Evolutionary conservation across 208 protist genomes (phyloP).

Genomic region (Crithidia fasciculata): DNA sequence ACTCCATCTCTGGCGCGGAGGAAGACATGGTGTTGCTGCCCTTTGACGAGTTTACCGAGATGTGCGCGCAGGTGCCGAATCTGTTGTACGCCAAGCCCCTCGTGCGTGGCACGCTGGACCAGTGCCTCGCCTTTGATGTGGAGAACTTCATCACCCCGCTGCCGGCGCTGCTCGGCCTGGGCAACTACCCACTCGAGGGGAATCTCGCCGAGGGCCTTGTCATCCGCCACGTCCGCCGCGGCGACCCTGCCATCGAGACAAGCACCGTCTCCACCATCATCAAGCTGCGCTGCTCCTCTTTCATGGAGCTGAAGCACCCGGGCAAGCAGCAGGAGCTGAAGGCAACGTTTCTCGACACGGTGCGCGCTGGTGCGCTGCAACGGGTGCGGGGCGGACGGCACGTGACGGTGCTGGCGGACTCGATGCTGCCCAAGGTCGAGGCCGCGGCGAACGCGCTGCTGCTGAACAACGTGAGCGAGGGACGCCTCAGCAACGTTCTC

Average conservation of each 20-base stretch:
- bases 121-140: slow-evolving; percentile 88
- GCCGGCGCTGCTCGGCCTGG: slow-evolving; percentile 81
- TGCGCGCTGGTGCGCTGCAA: slow-evolving; percentile 71
- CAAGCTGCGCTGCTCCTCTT: slow-evolving; percentile 87
- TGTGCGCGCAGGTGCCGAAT: slow-evolving; percentile 72
- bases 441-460: slow-evolving; percentile 80
- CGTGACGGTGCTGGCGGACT: slow-evolving; percentile 73
- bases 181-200: slow-evolving; percentile 89
- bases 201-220: slow-evolving; percentile 91
- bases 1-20: slow-evolving; percentile 79
- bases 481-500: slow-evolving; percentile 81
- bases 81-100: slow-evolving; percentile 79
- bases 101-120: slow-evolving; percentile 81
- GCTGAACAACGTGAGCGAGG: slow-evolving; percentile 87
- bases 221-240: slow-evolving; percentile 82
- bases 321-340: slow-evolving; percentile 92
- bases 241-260: slow-evolving; percentile 64
- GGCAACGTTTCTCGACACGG: slow-evolving; percentile 88
- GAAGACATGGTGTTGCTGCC: slow-evolving; percentile 76
- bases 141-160: slow-evolving; percentile 88
- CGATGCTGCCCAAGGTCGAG: slow-evolving; percentile 85
- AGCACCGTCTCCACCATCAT: slow-evolving; percentile 86
- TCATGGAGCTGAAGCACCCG: slow-evolving; percentile 91
- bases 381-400: slow-evolving; percentile 55
- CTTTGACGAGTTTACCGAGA: slow-evolving; percentile 82